phyloP scores from a whole-genome alignment of 768 basidiomycete species.

The Boletellus sp. region DNA sequence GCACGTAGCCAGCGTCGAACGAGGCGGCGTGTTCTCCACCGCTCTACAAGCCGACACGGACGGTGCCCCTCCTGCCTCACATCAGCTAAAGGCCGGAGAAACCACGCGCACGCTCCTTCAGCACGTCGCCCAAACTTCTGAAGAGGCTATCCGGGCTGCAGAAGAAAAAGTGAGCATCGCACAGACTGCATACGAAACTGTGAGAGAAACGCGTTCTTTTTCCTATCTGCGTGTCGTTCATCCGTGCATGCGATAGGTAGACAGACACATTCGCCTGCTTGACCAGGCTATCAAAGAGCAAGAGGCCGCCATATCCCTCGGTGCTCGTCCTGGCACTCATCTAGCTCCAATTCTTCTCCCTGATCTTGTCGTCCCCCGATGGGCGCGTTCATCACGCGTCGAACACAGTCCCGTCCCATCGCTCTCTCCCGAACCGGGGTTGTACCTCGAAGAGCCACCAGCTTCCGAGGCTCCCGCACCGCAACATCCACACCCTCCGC shows the following conservation, averaged over 20 bases:
- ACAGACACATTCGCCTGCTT: conserved; percentile 73
- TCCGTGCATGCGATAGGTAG: conserved; percentile 46
- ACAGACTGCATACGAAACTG: conserved; percentile 65
- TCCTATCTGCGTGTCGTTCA: background rate
- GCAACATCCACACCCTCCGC: conserved; percentile 7
- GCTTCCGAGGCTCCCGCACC: conserved; percentile 9
- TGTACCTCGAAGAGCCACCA: conserved; percentile 12
- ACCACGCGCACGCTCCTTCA: conserved; percentile 52
- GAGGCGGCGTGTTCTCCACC: background rate
- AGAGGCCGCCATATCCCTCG: conserved; percentile 52
- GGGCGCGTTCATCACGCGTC: conserved; percentile 42
- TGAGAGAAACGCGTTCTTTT: conserved; percentile 33
- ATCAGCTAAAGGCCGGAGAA: conserved; percentile 24
- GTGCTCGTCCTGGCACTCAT: conserved; percentile 51
- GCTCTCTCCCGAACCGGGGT: conserved; percentile 29
- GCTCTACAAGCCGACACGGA: conserved; percentile 9
- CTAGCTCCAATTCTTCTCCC: conserved; percentile 55
- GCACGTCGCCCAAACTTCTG: conserved; percentile 54
- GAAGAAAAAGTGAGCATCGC: conserved; percentile 81
- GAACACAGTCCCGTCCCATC: conserved; percentile 43
- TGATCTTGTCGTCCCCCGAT: conserved; percentile 57
- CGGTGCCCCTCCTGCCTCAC: background rate
- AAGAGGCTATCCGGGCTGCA: conserved; percentile 57
- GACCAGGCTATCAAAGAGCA: conserved; percentile 71
- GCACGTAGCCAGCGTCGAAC: background rate